phyloP scores from a whole-genome alignment of 2,329 filamentous ascomycete species.

The Fusarium chuoi region DNA sequence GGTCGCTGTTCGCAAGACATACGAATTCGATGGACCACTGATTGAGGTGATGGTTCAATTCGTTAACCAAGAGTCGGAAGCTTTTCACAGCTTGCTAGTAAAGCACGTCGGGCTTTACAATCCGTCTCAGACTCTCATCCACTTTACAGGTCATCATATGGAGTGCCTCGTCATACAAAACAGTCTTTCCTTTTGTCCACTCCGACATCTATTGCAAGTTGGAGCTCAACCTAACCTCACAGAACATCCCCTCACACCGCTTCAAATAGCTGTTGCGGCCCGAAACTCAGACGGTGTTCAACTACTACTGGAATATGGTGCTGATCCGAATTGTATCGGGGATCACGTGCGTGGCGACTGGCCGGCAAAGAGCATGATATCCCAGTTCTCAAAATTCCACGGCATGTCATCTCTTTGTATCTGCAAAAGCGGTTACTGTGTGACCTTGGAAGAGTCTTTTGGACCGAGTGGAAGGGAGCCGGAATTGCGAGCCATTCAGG shows the following conservation, averaged over 20 bases:
- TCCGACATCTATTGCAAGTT: not conserved
- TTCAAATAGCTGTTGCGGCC: not conserved
- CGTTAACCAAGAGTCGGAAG: no score
- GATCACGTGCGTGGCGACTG: accelerated
- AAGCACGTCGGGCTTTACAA: not conserved
- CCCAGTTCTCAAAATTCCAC: accelerated
- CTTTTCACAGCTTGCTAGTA: no score
- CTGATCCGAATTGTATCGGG: not conserved
- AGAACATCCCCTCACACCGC: accelerated
- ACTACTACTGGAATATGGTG: accelerated
- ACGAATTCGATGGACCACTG: not conserved
- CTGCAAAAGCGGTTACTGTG: no score
- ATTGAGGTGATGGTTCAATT: accelerated
- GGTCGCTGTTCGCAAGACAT: no score
- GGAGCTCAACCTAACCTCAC: not conserved
- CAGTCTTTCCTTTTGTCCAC: accelerated
- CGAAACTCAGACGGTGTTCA: accelerated
- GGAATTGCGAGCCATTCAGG: no score
- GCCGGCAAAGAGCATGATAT: accelerated
- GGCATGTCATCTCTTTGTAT: not conserved
- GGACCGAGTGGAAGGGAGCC: no score
- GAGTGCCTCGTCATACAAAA: no score
- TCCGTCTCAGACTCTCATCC: accelerated
- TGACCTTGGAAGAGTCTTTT: no score
- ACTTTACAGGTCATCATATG: accelerated